These are phyloP conservation scores for Chalara sp. DNA, from an alignment of 2,329 filamentous ascomycete genomes.

Conservation along the genomic window DNA sequence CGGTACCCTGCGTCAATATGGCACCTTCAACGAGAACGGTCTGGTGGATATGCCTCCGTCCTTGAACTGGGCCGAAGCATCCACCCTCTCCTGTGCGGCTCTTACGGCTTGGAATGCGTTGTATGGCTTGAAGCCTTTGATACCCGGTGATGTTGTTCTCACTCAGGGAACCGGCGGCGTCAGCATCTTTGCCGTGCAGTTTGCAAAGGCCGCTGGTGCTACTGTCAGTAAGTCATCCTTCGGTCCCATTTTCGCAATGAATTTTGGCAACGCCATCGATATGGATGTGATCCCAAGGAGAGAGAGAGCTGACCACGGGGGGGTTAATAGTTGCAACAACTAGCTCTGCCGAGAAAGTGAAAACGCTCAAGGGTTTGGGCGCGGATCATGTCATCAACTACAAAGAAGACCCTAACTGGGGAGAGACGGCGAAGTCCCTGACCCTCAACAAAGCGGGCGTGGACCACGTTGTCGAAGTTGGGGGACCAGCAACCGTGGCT, in stretches of 20 bases:
- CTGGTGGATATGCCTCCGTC: conserved; percentile 51
- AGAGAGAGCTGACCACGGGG: too few relatives aligned
- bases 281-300: too few relatives aligned
- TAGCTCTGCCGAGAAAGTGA: conserved; percentile 30
- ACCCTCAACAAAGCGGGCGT: conserved; percentile 32
- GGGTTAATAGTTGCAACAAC: conserved; percentile 30
- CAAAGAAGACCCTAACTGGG: conserved; percentile 33
- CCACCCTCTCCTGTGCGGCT: conserved; percentile 44
- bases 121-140: conserved; percentile 37
- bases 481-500: conserved; percentile 31
- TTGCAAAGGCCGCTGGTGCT: conserved; percentile 34
- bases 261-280: too few relatives aligned
- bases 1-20: conserved; percentile 42
- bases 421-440: conserved; percentile 28
- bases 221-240: conserved; percentile 22
- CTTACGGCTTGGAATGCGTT: conserved; percentile 52
- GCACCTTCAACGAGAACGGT: conserved; percentile 46
- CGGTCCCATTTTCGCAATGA: too few relatives aligned
- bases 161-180: conserved; percentile 38
- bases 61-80: conserved; percentile 38
- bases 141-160: conserved; percentile 31
- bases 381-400: conserved; percentile 40
- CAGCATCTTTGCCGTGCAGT: conserved; percentile 30
- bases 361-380: conserved; percentile 31
- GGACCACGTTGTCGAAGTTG: conserved; percentile 38